Evolutionary conservation across 805 yeast genomes (phyloP).

Genomic region (Gaillardinia entomophila): DNA sequence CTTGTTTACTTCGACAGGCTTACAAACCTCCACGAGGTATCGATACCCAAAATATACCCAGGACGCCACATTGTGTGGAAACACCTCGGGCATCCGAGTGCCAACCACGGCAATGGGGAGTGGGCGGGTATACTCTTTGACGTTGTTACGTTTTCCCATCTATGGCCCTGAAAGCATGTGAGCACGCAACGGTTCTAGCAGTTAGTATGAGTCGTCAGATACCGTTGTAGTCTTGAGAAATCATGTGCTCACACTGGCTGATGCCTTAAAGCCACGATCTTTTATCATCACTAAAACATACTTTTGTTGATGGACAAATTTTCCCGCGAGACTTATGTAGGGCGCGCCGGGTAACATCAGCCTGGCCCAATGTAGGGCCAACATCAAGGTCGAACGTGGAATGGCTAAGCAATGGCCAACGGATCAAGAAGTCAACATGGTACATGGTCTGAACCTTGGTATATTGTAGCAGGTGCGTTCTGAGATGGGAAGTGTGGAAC

Average conservation of each 20-base stretch:
- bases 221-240: slow-evolving; percentile 96
- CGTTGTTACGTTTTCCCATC: slow-evolving; percentile 29
- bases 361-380: too few species aligned
- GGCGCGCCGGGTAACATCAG: too few species aligned
- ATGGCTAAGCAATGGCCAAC: too few species aligned
- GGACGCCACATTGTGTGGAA: slow-evolving; percentile 66
- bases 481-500: too few species aligned
- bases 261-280: slow-evolving; percentile 22
- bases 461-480: too few species aligned
- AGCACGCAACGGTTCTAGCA: too few species aligned
- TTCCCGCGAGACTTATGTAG: too few species aligned
- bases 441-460: too few species aligned
- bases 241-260: slow-evolving; percentile 62
- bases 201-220: slow-evolving; percentile 53
- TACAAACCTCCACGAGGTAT: slow-evolving; percentile 14
- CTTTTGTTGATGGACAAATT: background rate
- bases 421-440: too few species aligned
- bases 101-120: slow-evolving; percentile 48
- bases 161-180: background rate
- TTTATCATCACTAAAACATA: slow-evolving; percentile 15
- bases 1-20: slow-evolving; percentile 11
- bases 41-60: slow-evolving; percentile 43
- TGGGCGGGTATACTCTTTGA: slow-evolving; percentile 38
- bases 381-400: too few species aligned
- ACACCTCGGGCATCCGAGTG: slow-evolving; percentile 42